These are phyloP conservation scores for Xerocomellus intermedius DNA, from an alignment of 768 basidiomycete species.

Conservation along the genomic window DNA sequence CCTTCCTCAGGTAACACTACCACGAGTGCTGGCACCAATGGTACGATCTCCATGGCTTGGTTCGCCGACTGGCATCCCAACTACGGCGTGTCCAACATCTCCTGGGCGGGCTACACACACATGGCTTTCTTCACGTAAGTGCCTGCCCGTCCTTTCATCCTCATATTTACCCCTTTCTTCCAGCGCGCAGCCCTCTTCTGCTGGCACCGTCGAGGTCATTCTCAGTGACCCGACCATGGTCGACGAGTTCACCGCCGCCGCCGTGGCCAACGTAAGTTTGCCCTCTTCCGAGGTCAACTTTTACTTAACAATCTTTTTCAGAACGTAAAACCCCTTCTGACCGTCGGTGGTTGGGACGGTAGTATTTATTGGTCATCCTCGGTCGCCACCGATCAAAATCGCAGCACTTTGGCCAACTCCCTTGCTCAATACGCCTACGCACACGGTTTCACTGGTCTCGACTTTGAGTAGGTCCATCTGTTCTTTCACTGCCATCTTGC, in stretches of 20 bases:
- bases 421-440: conserved; percentile 45
- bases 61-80: conserved; percentile 65
- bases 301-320: conserved; percentile 19
- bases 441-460: conserved; percentile 60
- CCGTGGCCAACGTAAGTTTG: conserved; percentile 24
- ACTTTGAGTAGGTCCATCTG: conserved; percentile 55
- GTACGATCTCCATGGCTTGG: conserved; percentile 57
- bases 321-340: conserved; percentile 56
- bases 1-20: conserved; percentile 15
- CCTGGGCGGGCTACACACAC: conserved; percentile 67
- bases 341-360: conserved; percentile 69
- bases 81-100: conserved; percentile 48
- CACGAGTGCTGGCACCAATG: conserved; percentile 24
- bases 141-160: not conserved
- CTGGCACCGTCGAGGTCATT: conserved; percentile 12
- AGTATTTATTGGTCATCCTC: conserved; percentile 59
- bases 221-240: conserved; percentile 2
- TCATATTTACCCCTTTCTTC: not conserved
- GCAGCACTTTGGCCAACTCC: conserved; percentile 57
- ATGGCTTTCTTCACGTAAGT: conserved; percentile 62
- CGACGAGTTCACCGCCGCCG: conserved; percentile 25
- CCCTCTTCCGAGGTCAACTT: no score
- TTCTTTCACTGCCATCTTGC: not conserved
- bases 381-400: conserved; percentile 53
- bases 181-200: conserved; percentile 26